These are phyloP conservation scores for Arabidopsis lyrata DNA, from an alignment of 441 rosid species.

Conservation along the genomic window DNA sequence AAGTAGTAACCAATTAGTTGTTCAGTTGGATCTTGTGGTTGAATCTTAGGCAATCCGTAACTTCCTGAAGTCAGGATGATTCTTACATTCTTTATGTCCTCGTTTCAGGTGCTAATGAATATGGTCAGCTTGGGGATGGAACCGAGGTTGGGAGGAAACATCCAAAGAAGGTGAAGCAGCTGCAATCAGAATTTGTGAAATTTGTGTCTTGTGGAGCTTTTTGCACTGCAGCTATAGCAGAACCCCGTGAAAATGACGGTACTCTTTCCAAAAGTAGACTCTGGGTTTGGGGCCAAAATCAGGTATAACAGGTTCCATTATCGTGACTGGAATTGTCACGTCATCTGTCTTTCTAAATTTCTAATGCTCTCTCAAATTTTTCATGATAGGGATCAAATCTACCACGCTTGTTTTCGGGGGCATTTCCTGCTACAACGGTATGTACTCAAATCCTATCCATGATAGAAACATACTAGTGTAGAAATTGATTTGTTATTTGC, in stretches of 20 bases:
- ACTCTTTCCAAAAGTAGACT: constrained; percentile 72
- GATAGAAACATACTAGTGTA: not conserved
- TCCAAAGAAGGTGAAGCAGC: constrained; percentile 80
- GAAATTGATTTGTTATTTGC: constrained; percentile 7
- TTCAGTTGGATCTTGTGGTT: not conserved
- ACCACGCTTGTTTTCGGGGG: constrained; percentile 93
- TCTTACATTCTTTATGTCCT: constrained; percentile 18
- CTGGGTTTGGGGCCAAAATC: constrained; percentile 99
- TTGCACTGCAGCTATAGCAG: constrained; percentile 91
- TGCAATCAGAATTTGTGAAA: constrained; percentile 86
- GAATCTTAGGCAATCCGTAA: constrained; percentile 1
- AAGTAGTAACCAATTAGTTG: not conserved
- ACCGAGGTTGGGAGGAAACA: constrained; percentile 79
- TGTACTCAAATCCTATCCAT: constrained; percentile 12
- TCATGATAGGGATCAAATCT: constrained; percentile 78
- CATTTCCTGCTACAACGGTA: constrained; percentile 77
- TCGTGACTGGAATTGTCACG: not conserved
- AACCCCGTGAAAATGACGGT: constrained; percentile 81
- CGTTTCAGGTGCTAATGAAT: constrained; percentile 82
- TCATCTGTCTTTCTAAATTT: not conserved
- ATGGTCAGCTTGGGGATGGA: constrained; percentile 98
- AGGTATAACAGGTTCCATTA: constrained; percentile 52
- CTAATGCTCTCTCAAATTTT: not conserved
- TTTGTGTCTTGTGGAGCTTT: constrained; percentile 92
- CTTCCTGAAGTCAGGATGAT: not conserved